These are phyloP conservation scores for Hypoxylon sp. DNA, from an alignment of 2,329 filamentous ascomycete genomes.

Conservation along the genomic window DNA sequence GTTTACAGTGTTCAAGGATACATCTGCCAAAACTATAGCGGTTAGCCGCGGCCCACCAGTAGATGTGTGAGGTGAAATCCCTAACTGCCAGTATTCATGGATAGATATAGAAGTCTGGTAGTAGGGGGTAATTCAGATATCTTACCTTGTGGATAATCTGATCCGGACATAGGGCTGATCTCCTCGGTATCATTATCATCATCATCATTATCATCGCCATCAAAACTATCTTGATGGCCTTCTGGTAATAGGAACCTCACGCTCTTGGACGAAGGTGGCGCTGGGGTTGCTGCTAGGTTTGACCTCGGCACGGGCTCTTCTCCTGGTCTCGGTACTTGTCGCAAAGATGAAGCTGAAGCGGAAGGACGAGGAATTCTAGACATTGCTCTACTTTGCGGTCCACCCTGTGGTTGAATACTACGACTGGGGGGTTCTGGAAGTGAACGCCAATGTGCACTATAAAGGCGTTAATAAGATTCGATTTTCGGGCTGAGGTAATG, in stretches of 20 bases:
- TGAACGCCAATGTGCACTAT: not conserved
- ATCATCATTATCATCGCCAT: too few species aligned
- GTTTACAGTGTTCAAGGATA: not conserved
- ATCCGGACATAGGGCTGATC: not conserved
- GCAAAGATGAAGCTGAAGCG: not conserved
- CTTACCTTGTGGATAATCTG: slow-evolving; percentile 7
- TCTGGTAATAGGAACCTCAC: slow-evolving; percentile 5
- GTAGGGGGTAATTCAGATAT: not conserved
- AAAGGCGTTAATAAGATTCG: slow-evolving; percentile 5
- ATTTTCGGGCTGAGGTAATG: not conserved
- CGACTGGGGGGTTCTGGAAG: not conserved
- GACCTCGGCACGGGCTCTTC: not conserved
- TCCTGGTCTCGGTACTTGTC: not conserved
- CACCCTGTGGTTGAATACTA: not conserved
- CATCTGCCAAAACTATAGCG: not conserved
- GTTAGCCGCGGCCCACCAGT: not conserved
- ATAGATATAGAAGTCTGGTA: not conserved
- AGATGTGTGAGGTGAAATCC: not conserved
- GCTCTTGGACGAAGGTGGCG: not conserved
- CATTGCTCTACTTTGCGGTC: not conserved
- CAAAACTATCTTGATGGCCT: not conserved
- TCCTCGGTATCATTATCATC: not conserved
- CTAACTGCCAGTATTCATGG: not conserved
- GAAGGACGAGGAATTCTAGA: not conserved
- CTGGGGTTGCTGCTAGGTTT: not conserved